Evolutionary conservation across 2,329 filamentous ascomycete genomes (phyloP).

Genomic region (Tolypocladium capitatum): DNA sequence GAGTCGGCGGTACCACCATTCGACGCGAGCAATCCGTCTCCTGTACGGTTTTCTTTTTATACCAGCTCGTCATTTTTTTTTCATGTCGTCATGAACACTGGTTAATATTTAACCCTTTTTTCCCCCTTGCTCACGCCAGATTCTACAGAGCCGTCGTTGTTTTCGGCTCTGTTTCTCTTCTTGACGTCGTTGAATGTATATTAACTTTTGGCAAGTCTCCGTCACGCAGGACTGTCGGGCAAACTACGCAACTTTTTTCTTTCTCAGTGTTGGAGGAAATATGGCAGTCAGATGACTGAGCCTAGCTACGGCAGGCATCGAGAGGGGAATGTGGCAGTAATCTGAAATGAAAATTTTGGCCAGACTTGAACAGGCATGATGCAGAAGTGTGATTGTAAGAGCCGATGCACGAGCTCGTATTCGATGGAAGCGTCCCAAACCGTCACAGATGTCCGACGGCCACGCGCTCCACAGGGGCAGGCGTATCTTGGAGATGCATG

Average conservation of each 20-base stretch:
- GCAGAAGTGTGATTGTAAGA: not conserved
- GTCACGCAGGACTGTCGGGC: slow-evolving; percentile 12
- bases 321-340: not conserved
- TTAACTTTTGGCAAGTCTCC: slow-evolving; percentile 15
- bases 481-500: too few species aligned
- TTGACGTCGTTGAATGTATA: slow-evolving; percentile 15
- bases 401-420: too few species aligned
- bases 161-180: slow-evolving; percentile 4
- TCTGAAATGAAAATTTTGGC: not conserved
- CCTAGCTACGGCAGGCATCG: not conserved
- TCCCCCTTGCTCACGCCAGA: slow-evolving; percentile 2
- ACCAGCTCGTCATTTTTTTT: slow-evolving; percentile 12
- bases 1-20: not conserved
- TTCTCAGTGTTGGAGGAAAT: not conserved
- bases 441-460: too few species aligned
- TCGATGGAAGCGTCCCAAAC: not conserved
- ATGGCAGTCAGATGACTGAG: not conserved
- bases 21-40: slow-evolving; percentile 3
- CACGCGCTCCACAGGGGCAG: too few species aligned
- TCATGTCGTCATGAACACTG: slow-evolving; percentile 21
- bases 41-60: slow-evolving; percentile 5
- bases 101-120: slow-evolving; percentile 19
- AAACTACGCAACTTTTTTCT: slow-evolving; percentile 1
- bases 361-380: not conserved
- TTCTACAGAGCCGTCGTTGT: slow-evolving; percentile 3